Base-by-base conservation (phyloP, 306 rosid genomes). In the Prunus mongolica region DNA sequence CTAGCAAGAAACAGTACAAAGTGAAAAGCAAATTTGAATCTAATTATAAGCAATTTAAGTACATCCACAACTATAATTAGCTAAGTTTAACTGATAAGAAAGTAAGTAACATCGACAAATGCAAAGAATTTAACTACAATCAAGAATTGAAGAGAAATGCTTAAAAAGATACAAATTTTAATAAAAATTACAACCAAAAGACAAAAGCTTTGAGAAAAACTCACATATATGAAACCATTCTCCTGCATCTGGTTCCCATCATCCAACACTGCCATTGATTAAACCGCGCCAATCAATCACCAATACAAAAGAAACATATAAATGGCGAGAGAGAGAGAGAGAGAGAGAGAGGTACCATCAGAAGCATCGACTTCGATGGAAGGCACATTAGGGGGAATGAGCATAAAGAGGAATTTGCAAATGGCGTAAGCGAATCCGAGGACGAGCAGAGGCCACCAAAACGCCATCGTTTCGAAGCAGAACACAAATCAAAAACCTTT, bases 371-470 rank as follows among this genome's bases (percentile, higher is more conserved):
- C 97, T 10, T 95, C 91, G 67, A 92, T 89, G 61, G 97, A 89
- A 74, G 97, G 97, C 80, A 95, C 91, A 72, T 91, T 95, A 24
- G 88, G 93, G 82, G 99, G 98, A 83, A 92, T 95, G 78, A 95
- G 99, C 81, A 87, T 74, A 74, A 92, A 83, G 64, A 95, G 98
- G 82, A 95, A 83, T 80, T 88, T 87, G 75, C 97, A 87, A 79
- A 95, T 78, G 72, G 84, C 97, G 87, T 89, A 92, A 74, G 98
- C 91, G 70, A 92, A 60, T 16, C 84, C 97, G 9, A 95, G 78
- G 77, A 95, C 96, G 62, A 95, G 10, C 67, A 91, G 70, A 44
- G 93, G 86, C 99, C 98, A 95, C 98, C 97, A 95, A 65, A 95
- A 88, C 60, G 90, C 88, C 96, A 91, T 92, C 57, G 78, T 76